Evolutionary conservation across 129 eudicot genomes (phyloP).

Genomic region (Flaveria trinervia): DNA sequence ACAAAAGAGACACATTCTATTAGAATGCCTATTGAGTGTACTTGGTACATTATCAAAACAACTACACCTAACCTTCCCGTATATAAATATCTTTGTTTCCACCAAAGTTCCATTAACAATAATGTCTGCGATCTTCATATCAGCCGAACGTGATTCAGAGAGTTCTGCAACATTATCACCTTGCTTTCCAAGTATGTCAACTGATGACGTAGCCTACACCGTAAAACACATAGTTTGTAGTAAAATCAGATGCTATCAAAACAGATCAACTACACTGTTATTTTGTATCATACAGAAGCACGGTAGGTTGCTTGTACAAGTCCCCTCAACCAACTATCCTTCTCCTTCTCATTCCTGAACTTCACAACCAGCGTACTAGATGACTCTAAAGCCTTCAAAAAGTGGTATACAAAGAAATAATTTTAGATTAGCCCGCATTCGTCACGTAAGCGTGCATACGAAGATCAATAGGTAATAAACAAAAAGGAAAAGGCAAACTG

Average conservation of each 20-base stretch:
- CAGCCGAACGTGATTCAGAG: conserved; percentile 46
- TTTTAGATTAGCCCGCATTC: conserved; percentile 12
- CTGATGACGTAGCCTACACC: conserved; percentile 75
- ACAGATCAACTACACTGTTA: conserved; percentile 10
- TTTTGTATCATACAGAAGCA: conserved; percentile 72
- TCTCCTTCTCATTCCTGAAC: conserved; percentile 70
- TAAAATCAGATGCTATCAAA: conserved; percentile 2
- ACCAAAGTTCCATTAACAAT: conserved; percentile 74
- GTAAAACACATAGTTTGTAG: conserved; percentile 13
- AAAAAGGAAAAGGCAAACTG: conserved; percentile 1
- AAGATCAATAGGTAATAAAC: conserved; percentile 8
- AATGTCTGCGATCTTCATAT: conserved; percentile 66
- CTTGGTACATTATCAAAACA: not conserved
- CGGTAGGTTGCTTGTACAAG: conserved; percentile 89
- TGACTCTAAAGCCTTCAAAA: conserved; percentile 80
- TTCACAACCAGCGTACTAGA: conserved; percentile 74
- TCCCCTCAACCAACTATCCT: conserved; percentile 78
- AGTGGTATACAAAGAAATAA: conserved; percentile 5
- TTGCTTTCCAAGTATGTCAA: conserved; percentile 66
- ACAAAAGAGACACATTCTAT: not conserved
- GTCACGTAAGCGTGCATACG: not conserved
- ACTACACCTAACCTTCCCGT: conserved; percentile 66
- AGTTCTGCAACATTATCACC: conserved; percentile 36
- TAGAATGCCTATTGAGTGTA: conserved; percentile 12
- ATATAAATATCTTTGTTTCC: conserved; percentile 67